Evolutionary conservation across 192 early-diverging fungal genomes (phyloP).

Genomic region (Backusella psychrophila): DNA sequence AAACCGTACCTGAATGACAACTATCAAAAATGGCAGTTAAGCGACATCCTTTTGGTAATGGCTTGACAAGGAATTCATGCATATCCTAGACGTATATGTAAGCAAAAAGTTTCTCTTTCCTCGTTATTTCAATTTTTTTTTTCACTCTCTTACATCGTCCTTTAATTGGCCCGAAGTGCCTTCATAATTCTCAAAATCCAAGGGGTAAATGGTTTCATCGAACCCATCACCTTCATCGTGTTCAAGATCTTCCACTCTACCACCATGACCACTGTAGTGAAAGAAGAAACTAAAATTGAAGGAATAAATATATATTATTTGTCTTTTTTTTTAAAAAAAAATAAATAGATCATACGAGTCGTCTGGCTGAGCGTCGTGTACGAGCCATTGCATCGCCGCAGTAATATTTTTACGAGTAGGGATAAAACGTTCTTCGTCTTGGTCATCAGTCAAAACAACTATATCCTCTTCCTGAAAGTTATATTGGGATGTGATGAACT

Average conservation of each 20-base stretch:
- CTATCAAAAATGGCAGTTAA: slow-evolving; percentile 85
- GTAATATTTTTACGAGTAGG: slow-evolving; percentile 77
- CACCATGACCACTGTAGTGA: slow-evolving; percentile 82
- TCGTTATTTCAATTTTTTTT: neutral
- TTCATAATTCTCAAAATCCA: slow-evolving; percentile 50
- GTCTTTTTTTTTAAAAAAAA: neutral
- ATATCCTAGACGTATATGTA: slow-evolving; percentile 31
- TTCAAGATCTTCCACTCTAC: slow-evolving; percentile 47
- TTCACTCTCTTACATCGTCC: slow-evolving; percentile 53
- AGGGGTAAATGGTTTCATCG: slow-evolving; percentile 80
- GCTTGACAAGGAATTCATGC: slow-evolving; percentile 72
- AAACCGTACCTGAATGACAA: slow-evolving; percentile 80
- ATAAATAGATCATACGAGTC: slow-evolving; percentile 54
- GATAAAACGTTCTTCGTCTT: slow-evolving; percentile 55
- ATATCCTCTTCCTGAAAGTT: slow-evolving; percentile 63
- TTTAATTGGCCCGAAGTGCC: slow-evolving; percentile 60
- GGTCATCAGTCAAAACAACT: slow-evolving; percentile 78
- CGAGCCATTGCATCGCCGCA: slow-evolving; percentile 76
- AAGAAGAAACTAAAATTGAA: slow-evolving; percentile 61
- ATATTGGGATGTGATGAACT: slow-evolving; percentile 62
- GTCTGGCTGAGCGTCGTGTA: slow-evolving; percentile 68
- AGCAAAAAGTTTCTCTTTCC: neutral
- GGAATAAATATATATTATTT: too few relatives aligned
- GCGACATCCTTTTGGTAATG: slow-evolving; percentile 60
- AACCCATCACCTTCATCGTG: slow-evolving; percentile 77